Base-by-base conservation (phyloP, 140 eudicot genomes). In the Anethum foeniculum region DNA sequence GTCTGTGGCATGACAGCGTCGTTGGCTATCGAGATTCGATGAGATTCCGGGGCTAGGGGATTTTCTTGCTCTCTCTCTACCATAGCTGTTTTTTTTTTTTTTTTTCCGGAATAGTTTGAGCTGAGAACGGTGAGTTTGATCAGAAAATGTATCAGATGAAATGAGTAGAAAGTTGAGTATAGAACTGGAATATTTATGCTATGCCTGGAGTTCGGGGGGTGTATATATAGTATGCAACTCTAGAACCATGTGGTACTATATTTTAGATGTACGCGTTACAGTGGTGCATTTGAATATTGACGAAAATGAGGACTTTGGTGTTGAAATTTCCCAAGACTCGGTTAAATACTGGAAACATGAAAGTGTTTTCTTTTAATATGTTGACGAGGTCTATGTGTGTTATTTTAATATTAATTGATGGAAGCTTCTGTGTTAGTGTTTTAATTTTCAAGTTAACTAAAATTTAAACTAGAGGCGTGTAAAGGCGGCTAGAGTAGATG, bases 1-100 rank as follows among this genome's bases (percentile, higher is more conserved):
- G 34, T 88, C 77, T 2, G 76, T 21, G 60, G 83, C 71, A 69
- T 76, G 85, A 39, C 79, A 73, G 80, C 60, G 82, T 43, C 48
- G 77, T 85, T 82, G 16, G 77, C 81, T 54, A 82, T 23, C 10
- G 84, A 39, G 44, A 18, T 21, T 52, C 71, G 68, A 23, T 38
- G 74, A 80, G 83, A 36, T 4, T 84, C 77, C 41, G 89, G 89
- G 80, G 92, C 81, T 43, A 90, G 80, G 74, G 92, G 92, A 21
- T 83, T 81, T 36, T 79, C 90, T 84, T 90, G 92, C 69, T 85
- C 85, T 23, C 74, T 71, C 49, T 85, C 81, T 23, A 82, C 79
- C 90, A 86, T 90, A 81, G 82, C n/a, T 27, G 41, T 12, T 13
- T 13, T 47, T 12, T 47, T 47, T 0, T 27, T 39, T 12, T 13